Conservation (phyloP, 805 yeast species). For the Candida montana region DNA sequence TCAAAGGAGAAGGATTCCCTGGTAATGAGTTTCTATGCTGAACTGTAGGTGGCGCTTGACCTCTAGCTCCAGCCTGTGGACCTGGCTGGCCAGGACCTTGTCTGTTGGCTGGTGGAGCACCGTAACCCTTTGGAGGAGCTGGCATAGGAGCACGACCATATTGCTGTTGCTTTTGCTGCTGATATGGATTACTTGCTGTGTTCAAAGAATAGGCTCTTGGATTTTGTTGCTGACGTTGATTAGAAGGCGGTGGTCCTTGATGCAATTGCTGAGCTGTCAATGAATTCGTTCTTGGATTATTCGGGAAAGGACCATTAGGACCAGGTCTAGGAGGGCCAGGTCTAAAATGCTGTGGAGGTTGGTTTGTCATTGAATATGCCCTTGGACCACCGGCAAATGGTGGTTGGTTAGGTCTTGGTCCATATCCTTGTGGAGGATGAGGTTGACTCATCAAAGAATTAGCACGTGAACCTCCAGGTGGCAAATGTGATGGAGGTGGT, state of each 20-base stretch:
- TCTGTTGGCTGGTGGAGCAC: background rate
- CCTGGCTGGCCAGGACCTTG: background rate
- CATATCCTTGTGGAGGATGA: background rate
- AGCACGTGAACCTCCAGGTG: conserved; percentile 11
- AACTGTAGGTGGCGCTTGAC: background rate
- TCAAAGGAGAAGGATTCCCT: conserved; percentile 17
- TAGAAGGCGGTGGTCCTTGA: conserved; percentile 1
- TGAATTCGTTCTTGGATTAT: background rate
- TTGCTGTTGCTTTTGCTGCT: background rate
- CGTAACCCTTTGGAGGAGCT: background rate
- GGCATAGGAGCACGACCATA: background rate
- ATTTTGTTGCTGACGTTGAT: background rate
- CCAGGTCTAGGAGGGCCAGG: background rate
- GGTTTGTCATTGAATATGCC: conserved; percentile 15
- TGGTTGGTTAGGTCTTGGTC: background rate
- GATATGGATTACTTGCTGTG: conserved; percentile 2
- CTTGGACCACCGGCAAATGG: conserved; percentile 9
- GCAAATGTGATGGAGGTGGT: conserved; percentile 2
- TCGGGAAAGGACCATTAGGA: background rate
- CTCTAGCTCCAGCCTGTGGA: background rate
- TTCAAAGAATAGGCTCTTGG: conserved; percentile 3
- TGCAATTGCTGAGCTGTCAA: conserved; percentile 1
- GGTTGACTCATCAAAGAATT: conserved; percentile 15
- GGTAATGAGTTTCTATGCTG: conserved; percentile 18
- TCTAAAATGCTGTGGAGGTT: conserved; percentile 1